A percentile compares a stretch with the other conserved stretches of the same genome.
These are phyloP conservation scores for Hypoxylon sp. DNA, from an alignment of 2,329 filamentous ascomycete genomes.

Conservation along the genomic window DNA sequence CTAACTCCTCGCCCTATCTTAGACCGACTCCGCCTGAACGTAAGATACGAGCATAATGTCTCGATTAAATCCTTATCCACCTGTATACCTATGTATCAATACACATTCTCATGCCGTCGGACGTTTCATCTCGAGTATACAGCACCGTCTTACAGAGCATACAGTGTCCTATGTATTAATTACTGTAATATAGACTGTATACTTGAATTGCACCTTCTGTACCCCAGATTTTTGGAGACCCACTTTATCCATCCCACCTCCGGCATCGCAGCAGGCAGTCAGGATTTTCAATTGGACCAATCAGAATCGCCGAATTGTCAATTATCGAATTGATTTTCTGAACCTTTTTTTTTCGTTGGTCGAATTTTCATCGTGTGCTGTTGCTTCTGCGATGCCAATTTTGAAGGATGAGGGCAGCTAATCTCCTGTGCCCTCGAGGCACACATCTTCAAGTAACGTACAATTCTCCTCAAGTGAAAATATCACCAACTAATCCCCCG, in stretches of 20 bases:
- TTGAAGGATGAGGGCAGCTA: slow-evolving; percentile 52
- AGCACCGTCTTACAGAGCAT: not conserved
- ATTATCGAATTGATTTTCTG: slow-evolving; percentile 32
- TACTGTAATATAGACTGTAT: not conserved
- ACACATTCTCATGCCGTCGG: too few relatives aligned
- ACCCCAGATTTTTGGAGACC: slow-evolving; percentile 33
- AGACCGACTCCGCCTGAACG: too few relatives aligned
- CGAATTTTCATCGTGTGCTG: slow-evolving; percentile 23
- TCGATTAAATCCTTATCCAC: too few relatives aligned
- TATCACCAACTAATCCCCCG: slow-evolving; percentile 13
- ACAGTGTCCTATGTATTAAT: not conserved
- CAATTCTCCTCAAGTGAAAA: too few relatives aligned
- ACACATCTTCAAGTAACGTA: slow-evolving; percentile 49
- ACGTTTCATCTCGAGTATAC: too few relatives aligned
- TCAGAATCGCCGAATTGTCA: slow-evolving; percentile 45
- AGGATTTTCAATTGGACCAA: slow-evolving; percentile 40
- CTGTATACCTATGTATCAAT: too few relatives aligned
- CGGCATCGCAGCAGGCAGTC: slow-evolving; percentile 35
- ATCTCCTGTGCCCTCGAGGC: slow-evolving; percentile 51
- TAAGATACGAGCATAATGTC: too few relatives aligned
- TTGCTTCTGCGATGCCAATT: slow-evolving; percentile 52
- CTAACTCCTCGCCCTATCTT: too few relatives aligned
- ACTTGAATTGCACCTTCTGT: slow-evolving; percentile 12
- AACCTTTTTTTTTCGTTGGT: slow-evolving; percentile 34
- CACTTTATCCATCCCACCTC: slow-evolving; percentile 27